A percentile compares a stretch with the other conserved stretches of the same genome.
phyloP scores from a whole-genome alignment of 2,329 filamentous ascomycete genomes.

The Diaporthe sp. region DNA sequence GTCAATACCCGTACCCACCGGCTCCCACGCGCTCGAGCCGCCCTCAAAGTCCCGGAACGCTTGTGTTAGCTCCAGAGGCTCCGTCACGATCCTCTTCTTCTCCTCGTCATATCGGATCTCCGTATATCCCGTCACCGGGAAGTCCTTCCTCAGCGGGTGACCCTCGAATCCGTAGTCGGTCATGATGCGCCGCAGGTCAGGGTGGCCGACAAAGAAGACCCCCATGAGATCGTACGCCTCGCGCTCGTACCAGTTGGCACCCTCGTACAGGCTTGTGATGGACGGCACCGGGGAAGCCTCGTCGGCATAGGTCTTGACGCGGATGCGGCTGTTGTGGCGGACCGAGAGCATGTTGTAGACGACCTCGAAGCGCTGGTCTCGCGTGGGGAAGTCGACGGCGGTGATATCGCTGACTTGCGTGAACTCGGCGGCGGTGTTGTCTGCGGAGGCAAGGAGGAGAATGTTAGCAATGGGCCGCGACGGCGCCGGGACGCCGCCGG shows the following conservation, averaged over 20 bases:
- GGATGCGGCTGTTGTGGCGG: slow-evolving; percentile 95
- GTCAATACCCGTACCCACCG: slow-evolving; percentile 77
- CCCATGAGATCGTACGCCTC: slow-evolving; percentile 98
- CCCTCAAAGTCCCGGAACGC: slow-evolving; percentile 99
- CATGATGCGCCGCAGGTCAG: slow-evolving; percentile 97
- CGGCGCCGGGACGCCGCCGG: neutral
- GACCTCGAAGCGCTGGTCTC: slow-evolving; percentile 95
- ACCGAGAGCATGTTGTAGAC: slow-evolving; percentile 98
- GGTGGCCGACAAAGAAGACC: slow-evolving; percentile 96
- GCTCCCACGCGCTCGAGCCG: slow-evolving; percentile 80
- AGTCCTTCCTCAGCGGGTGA: slow-evolving; percentile 97
- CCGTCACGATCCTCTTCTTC: slow-evolving; percentile 99
- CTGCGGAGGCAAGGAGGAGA: slow-evolving; percentile 53
- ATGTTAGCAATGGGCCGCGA: slow-evolving; percentile 7
- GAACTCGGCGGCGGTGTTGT: slow-evolving; percentile 97
- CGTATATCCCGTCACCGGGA: slow-evolving; percentile 97
- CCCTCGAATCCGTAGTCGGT: slow-evolving; percentile 99
- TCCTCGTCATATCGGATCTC: slow-evolving; percentile 99
- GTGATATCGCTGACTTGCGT: slow-evolving; percentile 95
- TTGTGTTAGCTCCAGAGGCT: slow-evolving; percentile 97
- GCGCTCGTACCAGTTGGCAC: slow-evolving; percentile 98
- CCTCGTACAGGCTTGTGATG: slow-evolving; percentile 88
- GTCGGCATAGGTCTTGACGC: slow-evolving; percentile 98
- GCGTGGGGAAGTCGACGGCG: slow-evolving; percentile 94
- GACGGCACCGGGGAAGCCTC: slow-evolving; percentile 95